Conservation (phyloP, 1,139 yeast genomes). For the Lizanozyma gosingica region DNA sequence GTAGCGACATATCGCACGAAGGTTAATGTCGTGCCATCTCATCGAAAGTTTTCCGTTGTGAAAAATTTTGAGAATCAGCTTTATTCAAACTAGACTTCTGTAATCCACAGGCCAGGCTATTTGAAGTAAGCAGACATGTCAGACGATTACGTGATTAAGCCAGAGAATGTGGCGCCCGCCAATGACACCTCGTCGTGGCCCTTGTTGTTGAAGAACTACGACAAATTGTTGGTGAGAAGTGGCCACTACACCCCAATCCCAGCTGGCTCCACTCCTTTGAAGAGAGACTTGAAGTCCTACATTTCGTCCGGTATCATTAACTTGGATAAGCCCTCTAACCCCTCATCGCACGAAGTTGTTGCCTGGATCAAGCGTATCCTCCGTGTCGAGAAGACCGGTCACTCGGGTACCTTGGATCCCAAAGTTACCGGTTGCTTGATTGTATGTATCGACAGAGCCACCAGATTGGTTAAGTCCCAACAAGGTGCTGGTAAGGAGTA, state of each 20-base stretch:
- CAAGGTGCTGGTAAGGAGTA: constrained; percentile 99
- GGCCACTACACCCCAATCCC: constrained; percentile 98
- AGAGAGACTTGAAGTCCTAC: constrained; percentile 86
- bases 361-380: constrained; percentile 97
- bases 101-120: too few relatives aligned
- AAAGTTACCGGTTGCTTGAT: constrained; percentile 97
- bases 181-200: constrained; percentile 96
- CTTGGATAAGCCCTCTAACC: constrained; percentile 95
- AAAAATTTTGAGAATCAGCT: background rate
- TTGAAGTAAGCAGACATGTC: constrained; percentile 44
- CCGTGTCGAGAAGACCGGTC: constrained; percentile 96
- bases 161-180: constrained; percentile 71
- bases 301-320: constrained; percentile 93
- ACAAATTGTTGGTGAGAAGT: constrained; percentile 86
- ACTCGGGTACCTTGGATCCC: constrained; percentile 97
- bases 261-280: constrained; percentile 87
- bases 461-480: constrained; percentile 95
- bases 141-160: constrained; percentile 76
- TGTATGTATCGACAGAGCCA: constrained; percentile 96
- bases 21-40: background rate
- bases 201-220: constrained; percentile 83
- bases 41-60: background rate
- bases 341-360: constrained; percentile 97
- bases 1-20: background rate
- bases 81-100: background rate